These are phyloP conservation scores for Lantana camara DNA, from an alignment of 257 asterid genomes.

Conservation along the genomic window DNA sequence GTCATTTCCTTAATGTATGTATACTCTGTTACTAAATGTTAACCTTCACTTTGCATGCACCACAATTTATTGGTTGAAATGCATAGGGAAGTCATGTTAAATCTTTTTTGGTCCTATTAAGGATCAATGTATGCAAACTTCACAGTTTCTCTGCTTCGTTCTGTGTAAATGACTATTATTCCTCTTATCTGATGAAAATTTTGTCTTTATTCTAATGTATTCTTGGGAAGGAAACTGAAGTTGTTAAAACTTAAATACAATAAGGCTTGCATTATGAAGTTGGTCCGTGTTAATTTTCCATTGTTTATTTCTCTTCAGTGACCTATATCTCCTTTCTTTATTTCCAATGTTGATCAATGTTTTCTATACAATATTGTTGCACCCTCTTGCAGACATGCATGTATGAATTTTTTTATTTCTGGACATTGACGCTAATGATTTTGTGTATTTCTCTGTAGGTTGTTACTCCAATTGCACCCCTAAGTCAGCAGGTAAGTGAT, in stretches of 20 bases:
- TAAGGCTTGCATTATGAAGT: not conserved
- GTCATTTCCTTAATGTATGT: constrained; percentile 3
- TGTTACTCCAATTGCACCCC: constrained; percentile 97
- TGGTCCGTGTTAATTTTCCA: not conserved
- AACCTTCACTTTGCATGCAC: not conserved
- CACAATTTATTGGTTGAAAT: constrained; percentile 3
- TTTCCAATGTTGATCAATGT: not conserved
- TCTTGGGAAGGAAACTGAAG: too few relatives aligned
- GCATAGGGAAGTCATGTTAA: not conserved
- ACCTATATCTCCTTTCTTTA: not conserved
- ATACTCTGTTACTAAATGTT: not conserved
- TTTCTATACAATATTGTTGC: not conserved
- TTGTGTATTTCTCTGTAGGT: constrained; percentile 61
- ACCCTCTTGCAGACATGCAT: not conserved
- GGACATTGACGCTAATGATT: not conserved
- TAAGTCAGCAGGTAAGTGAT: constrained; percentile 92
- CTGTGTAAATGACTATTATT: too few relatives aligned
- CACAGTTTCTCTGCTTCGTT: not conserved
- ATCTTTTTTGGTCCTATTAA: not conserved
- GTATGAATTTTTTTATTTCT: not conserved
- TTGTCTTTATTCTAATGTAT: not conserved
- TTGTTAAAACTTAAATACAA: not conserved
- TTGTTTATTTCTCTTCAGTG: not conserved
- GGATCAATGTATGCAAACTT: not conserved
- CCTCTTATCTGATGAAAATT: not conserved